These are phyloP conservation scores for Xylariaceae sp. DNA, from an alignment of 2,329 filamentous ascomycete genomes.

Conservation along the genomic window DNA sequence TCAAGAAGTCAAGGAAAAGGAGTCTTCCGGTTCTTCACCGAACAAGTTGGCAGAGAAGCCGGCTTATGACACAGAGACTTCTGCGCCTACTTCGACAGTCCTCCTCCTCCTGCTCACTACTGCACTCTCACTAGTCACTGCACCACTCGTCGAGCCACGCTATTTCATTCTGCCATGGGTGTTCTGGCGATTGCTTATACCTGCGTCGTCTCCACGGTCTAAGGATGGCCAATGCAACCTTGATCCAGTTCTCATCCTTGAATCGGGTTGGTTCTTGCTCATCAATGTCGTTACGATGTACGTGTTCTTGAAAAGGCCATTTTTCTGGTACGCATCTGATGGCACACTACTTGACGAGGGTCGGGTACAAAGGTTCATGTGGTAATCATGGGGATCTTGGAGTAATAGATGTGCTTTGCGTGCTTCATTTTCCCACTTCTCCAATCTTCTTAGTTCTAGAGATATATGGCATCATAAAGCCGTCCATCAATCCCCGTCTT, in stretches of 20 bases:
- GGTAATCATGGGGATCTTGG: conserved; percentile 43
- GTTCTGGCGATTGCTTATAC: conserved; percentile 82
- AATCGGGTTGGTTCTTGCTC: conserved; percentile 66
- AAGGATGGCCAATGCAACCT: background rate
- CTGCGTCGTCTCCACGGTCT: conserved; percentile 35
- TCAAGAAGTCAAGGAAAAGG: background rate
- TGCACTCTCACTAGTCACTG: conserved; percentile 75
- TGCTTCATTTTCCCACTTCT: too few species aligned
- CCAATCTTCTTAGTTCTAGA: too few species aligned
- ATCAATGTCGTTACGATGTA: conserved; percentile 68
- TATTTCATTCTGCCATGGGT: conserved; percentile 97
- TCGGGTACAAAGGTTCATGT: conserved; percentile 75
- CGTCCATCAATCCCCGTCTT: too few species aligned
- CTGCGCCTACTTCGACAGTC: conserved; percentile 47
- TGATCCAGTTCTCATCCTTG: conserved; percentile 41
- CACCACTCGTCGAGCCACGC: conserved; percentile 88
- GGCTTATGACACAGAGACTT: background rate
- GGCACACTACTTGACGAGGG: conserved; percentile 54
- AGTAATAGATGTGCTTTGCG: too few species aligned
- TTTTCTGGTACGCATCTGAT: conserved; percentile 59
- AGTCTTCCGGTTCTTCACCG: background rate
- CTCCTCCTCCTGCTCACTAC: conserved; percentile 66
- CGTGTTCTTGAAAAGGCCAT: conserved; percentile 67
- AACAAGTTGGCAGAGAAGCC: background rate
- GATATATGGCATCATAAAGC: too few species aligned